phyloP scores from a whole-genome alignment of 1,284 basidiomycete species.

The Trametes sp. region DNA sequence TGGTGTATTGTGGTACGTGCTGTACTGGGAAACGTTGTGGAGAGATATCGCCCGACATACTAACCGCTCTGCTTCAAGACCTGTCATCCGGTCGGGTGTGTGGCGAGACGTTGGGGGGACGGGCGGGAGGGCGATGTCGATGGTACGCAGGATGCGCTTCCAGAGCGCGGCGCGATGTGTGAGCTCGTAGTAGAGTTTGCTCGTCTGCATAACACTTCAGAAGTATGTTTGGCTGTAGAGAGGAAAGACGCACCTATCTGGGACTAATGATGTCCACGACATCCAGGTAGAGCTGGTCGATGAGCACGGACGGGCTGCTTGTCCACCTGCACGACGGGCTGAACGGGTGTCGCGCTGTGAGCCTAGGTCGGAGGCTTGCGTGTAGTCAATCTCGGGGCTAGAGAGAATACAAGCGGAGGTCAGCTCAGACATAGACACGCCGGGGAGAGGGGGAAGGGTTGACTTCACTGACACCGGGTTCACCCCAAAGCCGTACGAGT shows the following conservation, averaged over 20 bases:
- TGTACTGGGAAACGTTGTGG: conserved; percentile 50
- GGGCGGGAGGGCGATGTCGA: conserved; percentile 66
- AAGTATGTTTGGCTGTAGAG: neutral
- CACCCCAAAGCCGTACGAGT: too few species aligned
- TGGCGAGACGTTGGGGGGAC: conserved; percentile 66
- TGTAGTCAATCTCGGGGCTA: too few species aligned
- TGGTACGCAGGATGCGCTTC: conserved; percentile 64
- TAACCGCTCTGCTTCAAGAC: conserved; percentile 68
- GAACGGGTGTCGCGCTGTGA: too few species aligned
- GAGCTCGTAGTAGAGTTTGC: conserved; percentile 32
- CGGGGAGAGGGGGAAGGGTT: too few species aligned
- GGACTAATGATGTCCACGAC: conserved; percentile 30
- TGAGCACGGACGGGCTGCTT: too few species aligned
- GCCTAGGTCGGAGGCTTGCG: too few species aligned
- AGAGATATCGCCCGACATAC: conserved; percentile 67
- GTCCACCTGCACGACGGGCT: too few species aligned
- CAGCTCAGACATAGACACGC: too few species aligned
- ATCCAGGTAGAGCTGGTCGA: too few species aligned
- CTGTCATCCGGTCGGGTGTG: conserved; percentile 49
- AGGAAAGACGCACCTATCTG: conserved; percentile 25
- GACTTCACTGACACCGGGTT: too few species aligned
- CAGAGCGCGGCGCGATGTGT: conserved; percentile 72
- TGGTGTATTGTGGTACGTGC: conserved; percentile 24
- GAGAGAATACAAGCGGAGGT: too few species aligned
- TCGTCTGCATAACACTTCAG: conserved; percentile 18